Evolutionary conservation across 1,284 basidiomycete genomes (phyloP), one percentile per base, ranked within the genome.

Genomic region (Melanopsichium pennsylvanicum): DNA sequence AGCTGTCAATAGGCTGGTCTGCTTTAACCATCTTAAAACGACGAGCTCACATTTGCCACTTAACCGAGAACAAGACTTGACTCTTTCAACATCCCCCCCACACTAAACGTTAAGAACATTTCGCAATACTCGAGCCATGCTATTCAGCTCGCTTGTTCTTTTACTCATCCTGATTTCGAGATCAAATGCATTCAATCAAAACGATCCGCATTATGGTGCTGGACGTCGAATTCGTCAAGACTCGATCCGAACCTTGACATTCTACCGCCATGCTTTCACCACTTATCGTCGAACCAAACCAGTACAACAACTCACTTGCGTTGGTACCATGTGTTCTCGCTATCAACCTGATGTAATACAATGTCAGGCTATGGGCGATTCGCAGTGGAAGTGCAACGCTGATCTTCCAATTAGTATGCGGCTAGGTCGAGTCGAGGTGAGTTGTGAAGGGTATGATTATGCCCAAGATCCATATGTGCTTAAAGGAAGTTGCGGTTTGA

Each of bases 281-380:
- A 81, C 84, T 7, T 85, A 87, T 8, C 86, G 90, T 25, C 85
- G 93, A 50, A 87, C 86, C 1, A 79, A 82, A 4, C 85, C 91
- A 5, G 84, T 94, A 36, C 85, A 87, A 3, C 93, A 96, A 78
- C 86, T 96, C 21, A 85, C 84, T 27, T 96, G 93, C 80, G 75
- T 87, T n/a, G 92, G 93, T 22, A 86, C 86, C 62, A 85, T 89
- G 31, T 96, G 93, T 80, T 84, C 83, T 29, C 76, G 86, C 15
- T 94, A 88, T 81, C 86, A 88, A 58, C 93, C 92, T 1, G 89
- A 92, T 57, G 90, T 88, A n/a, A 88, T 96, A 23, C 87, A 91
- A 64, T 97, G 93, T 81, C 84, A 84, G 39, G 91, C 89, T 66
- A 84, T 89, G 40, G 92, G 93, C 32, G 89, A 90, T 54, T 63